These are phyloP conservation scores for Thielaviopsis euricoi DNA, from an alignment of 2,329 filamentous ascomycete genomes.

Conservation along the genomic window DNA sequence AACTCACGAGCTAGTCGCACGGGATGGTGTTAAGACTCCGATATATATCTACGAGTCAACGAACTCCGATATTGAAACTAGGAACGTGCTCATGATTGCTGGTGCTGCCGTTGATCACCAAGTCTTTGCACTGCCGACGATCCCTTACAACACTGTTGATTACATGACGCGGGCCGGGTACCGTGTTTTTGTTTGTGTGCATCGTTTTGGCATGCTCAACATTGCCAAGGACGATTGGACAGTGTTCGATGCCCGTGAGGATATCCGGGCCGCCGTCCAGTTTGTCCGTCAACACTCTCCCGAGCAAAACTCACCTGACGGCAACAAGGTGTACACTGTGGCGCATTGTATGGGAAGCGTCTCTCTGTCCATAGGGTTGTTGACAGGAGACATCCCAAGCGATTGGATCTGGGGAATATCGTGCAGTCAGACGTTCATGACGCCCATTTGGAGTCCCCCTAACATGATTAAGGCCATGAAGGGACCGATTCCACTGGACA, in stretches of 20 bases:
- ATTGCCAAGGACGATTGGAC: slow-evolving; percentile 36
- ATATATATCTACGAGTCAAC: slow-evolving; percentile 42
- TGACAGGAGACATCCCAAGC: slow-evolving; percentile 42
- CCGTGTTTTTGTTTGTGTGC: slow-evolving; percentile 39
- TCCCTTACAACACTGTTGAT: slow-evolving; percentile 45
- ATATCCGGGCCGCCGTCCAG: slow-evolving; percentile 38
- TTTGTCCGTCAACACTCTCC: slow-evolving; percentile 29
- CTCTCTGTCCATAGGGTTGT: slow-evolving; percentile 38
- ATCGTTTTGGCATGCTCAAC: slow-evolving; percentile 38
- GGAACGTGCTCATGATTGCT: slow-evolving; percentile 43
- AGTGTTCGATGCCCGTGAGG: slow-evolving; percentile 41
- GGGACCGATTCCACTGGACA: slow-evolving; percentile 31
- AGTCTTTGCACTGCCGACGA: slow-evolving; percentile 45
- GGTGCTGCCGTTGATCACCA: slow-evolving; percentile 47
- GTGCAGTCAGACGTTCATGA: slow-evolving; percentile 46
- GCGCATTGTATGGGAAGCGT: slow-evolving; percentile 50
- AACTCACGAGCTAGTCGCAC: slow-evolving; percentile 30
- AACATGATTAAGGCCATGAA: slow-evolving; percentile 40
- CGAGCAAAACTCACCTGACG: slow-evolving; percentile 13
- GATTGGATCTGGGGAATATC: slow-evolving; percentile 41
- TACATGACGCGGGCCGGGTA: slow-evolving; percentile 46
- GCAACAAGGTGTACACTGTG: slow-evolving; percentile 35
- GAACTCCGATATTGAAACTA: slow-evolving; percentile 20
- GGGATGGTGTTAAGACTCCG: slow-evolving; percentile 34
- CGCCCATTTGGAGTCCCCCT: slow-evolving; percentile 38